phyloP scores from a whole-genome alignment of 2,329 filamentous ascomycete genomes.

The Coniella vitis region DNA sequence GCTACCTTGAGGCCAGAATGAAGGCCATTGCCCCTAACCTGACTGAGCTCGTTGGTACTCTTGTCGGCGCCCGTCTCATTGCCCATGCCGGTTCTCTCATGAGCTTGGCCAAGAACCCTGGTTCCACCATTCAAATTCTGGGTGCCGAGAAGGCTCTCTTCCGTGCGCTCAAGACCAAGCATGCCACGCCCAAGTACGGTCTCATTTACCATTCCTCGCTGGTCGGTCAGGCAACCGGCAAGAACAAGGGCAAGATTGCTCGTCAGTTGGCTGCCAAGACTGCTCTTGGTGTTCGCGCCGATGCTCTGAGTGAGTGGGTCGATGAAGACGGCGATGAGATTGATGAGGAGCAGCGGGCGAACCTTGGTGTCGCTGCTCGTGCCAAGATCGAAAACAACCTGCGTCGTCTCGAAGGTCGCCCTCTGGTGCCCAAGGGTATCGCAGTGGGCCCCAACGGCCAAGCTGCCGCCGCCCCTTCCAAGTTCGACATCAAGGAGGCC shows the following conservation, averaged over 20 bases:
- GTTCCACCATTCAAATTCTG: slow-evolving; percentile 94
- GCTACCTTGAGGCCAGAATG: slow-evolving; percentile 90
- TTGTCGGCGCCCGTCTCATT: slow-evolving; percentile 91
- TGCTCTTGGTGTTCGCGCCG: slow-evolving; percentile 85
- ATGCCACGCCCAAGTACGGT: slow-evolving; percentile 98
- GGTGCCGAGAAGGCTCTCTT: slow-evolving; percentile 98
- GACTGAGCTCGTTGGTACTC: slow-evolving; percentile 84
- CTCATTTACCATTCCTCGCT: slow-evolving; percentile 88
- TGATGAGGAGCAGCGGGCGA: slow-evolving; percentile 83
- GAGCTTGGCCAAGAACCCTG: slow-evolving; percentile 90
- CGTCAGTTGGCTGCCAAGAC: slow-evolving; percentile 93
- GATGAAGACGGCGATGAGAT: slow-evolving; percentile 59
- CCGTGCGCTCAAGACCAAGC: slow-evolving; percentile 97
- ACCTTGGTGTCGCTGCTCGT: slow-evolving; percentile 67
- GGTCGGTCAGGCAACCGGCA: slow-evolving; percentile 92
- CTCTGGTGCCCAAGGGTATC: slow-evolving; percentile 68
- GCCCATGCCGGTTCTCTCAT: slow-evolving; percentile 90
- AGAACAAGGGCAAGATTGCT: slow-evolving; percentile 99
- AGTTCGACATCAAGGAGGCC: slow-evolving; percentile 88
- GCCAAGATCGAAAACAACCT: slow-evolving; percentile 71
- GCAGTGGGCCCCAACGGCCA: slow-evolving; percentile 70
- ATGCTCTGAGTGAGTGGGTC: slow-evolving; percentile 75
- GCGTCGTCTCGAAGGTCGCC: slow-evolving; percentile 81
- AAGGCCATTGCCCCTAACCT: slow-evolving; percentile 94
- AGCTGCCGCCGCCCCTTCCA: slow-evolving; percentile 53